Evolutionary conservation across 108 stramenopile species (phyloP), one percentile per base, ranked within the genome.

Genomic region (Cyclostephanos tholiformis): DNA sequence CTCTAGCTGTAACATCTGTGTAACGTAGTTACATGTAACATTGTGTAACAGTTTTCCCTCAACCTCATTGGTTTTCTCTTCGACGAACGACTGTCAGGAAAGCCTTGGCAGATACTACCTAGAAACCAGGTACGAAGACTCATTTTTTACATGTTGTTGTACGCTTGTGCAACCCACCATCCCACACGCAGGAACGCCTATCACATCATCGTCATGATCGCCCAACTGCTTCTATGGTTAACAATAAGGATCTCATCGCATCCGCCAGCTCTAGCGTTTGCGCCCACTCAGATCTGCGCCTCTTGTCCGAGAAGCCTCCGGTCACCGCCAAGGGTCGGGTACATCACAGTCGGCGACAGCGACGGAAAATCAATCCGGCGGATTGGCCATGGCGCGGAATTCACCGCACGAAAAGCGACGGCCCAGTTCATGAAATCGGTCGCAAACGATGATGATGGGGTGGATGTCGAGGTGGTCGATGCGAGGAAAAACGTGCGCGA

Each of bases 401-500:
- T 62, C 20, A 22, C 29, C 30, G 35, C 61, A 22, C 22, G 20
- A 62, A 62, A 16, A 44, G 36, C 12, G 26, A 26, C 57, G 25
- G n/a, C 27, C n/a, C 20, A 1, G n/a, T 38, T 13, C 19, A 39
- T 60, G 16, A 17, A 19, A 38, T 13, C 36, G 52, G 14, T 16
- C 23, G 60, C 50, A 4, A 65, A 26, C 48, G 35, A 32, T 44
- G 8, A 26, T 27, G 57, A 39, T 43, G 53, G 38, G 39, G 79
- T 73, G 14, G 57, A 39, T 17, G 72, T 53, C 25, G 72, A 69
- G 38, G 69, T 38, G 38, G 69, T 38, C 22, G 61, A 60, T 12
- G 13, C 12, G 6, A 79, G 73, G 62, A 79, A 65, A 63, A 41
- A 32, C 22, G 43, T 79, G 4, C 49, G 67, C 17, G 71, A 79